phyloP scores from a whole-genome alignment of 805 yeast genomes.

The Monosporozyma siamensis region DNA sequence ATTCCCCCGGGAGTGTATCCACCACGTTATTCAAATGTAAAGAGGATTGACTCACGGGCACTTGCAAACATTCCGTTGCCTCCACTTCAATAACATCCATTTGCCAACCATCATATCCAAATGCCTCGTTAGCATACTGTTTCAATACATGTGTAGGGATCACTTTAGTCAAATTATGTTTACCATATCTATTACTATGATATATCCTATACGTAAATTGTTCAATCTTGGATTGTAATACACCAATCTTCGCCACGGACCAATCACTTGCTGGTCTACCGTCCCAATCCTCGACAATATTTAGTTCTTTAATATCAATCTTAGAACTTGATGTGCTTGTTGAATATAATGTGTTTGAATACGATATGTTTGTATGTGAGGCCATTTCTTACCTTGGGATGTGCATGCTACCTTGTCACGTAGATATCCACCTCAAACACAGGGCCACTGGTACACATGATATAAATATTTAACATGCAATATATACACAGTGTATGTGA shows the following conservation, averaged over 20 bases:
- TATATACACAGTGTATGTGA: too few relatives aligned
- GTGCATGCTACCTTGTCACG: too few relatives aligned
- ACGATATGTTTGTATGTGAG: conserved; percentile 1
- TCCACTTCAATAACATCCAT: conserved; percentile 31
- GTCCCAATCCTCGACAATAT: conserved; percentile 26
- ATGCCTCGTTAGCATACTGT: conserved; percentile 40
- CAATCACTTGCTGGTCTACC: conserved; percentile 37
- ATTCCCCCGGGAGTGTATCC: not conserved
- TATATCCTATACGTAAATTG: conserved; percentile 21
- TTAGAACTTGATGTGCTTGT: not conserved
- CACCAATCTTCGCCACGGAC: conserved; percentile 40
- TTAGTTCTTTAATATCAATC: conserved; percentile 2
- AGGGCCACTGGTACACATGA: too few relatives aligned
- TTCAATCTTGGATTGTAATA: conserved; percentile 41
- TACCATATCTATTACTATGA: conserved; percentile 21
- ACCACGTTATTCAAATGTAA: not conserved
- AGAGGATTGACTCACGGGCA: not conserved
- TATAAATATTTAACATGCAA: too few relatives aligned
- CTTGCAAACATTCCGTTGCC: conserved; percentile 12
- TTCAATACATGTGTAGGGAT: conserved; percentile 32
- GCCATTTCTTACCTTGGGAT: not conserved
- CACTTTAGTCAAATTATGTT: conserved; percentile 19
- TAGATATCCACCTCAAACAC: too few relatives aligned
- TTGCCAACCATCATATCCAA: conserved; percentile 53
- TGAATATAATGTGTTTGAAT: not conserved